Base-by-base conservation (phyloP, 768 basidiomycete species). In the Infundibulicybe gibba region DNA sequence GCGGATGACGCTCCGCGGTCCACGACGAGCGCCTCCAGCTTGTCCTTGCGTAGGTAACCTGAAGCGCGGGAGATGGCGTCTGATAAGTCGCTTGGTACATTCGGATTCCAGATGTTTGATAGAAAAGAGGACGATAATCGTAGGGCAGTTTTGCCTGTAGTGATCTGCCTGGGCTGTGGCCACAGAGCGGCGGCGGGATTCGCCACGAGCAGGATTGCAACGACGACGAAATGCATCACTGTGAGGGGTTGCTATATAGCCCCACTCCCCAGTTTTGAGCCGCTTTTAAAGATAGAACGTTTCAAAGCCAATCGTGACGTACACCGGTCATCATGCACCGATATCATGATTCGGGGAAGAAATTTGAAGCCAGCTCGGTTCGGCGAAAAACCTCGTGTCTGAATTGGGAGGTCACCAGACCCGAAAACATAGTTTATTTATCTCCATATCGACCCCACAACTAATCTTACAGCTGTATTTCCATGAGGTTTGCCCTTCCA, bases 1-100 rank as follows among this genome's bases (percentile, higher is more conserved):
- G 71, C 68, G 51, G 81, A 76, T 0, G 72, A 74, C 2, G 77
- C 69, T 19, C 83, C 83, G 34, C 85, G 80, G 21, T 81, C 82
- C 25, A 79, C 67, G 21, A 80, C 75, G 35, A 89, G 73, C 3
- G 76, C 71, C 47, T 75, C 70, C 15, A 85, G 77, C 53, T 81
- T 73, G 65, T 87, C 86, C 2, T 60, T 74, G 39, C 58, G 53
- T 17, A 86, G 56, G 55, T 63, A 70, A 4, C 43, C 34, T 42
- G 66, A 58, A 1, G 81, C 77, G 40, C 79, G 77, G 17, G 63
- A 30, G 8, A 78, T 72, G 15, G 85, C 86, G 13, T 71, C 76
- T 39, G 62, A 48, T 40, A 89, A 70, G 61, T 89, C 85, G 13
- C 58, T 47, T 0, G 85, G 81, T 2, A 76, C 60, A 46, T 71